These are phyloP conservation scores for Wickerhamiella kurtzmanii DNA, from an alignment of 805 yeast genomes.

Conservation along the genomic window DNA sequence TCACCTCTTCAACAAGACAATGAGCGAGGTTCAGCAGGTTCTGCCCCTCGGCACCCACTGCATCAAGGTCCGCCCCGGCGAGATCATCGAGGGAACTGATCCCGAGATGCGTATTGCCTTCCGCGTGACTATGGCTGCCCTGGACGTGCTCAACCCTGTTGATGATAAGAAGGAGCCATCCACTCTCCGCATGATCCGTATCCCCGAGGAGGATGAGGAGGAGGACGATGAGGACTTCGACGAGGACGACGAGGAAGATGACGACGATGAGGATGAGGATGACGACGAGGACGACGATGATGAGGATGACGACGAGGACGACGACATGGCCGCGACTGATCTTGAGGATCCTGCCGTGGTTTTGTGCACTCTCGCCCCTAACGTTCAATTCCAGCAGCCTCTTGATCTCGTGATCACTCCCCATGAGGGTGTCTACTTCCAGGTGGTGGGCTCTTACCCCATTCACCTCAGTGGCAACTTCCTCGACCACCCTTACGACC, in stretches of 20 bases:
- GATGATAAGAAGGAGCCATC: conserved; percentile 47
- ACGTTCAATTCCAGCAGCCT: conserved; percentile 60
- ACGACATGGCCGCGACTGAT: conserved; percentile 39
- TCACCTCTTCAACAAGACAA: background rate
- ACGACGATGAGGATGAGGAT: conserved; percentile 25
- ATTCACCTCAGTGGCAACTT: conserved; percentile 89
- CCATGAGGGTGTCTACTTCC: conserved; percentile 86
- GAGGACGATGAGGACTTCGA: conserved; percentile 19
- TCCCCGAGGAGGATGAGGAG: conserved; percentile 25
- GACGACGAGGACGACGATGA: conserved; percentile 20
- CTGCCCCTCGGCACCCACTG: background rate
- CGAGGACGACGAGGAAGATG: conserved; percentile 26
- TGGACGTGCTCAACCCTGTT: conserved; percentile 76
- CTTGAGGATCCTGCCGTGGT: conserved; percentile 44
- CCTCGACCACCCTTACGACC: conserved; percentile 89
- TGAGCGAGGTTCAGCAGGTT: background rate
- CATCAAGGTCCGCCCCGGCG: conserved; percentile 53
- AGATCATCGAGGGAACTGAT: conserved; percentile 76
- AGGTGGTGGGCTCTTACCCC: conserved; percentile 91
- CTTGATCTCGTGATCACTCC: conserved; percentile 82
- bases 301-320: conserved; percentile 29
- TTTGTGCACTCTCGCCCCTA: conserved; percentile 85
- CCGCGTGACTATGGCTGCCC: conserved; percentile 86
- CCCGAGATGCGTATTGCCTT: conserved; percentile 80
- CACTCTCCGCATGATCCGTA: conserved; percentile 62